Percentiles rank a stretch among this genome's conserved stretches.
These are phyloP conservation scores for Ilex aquifolium DNA, from an alignment of 257 asterid genomes.

Conservation along the genomic window DNA sequence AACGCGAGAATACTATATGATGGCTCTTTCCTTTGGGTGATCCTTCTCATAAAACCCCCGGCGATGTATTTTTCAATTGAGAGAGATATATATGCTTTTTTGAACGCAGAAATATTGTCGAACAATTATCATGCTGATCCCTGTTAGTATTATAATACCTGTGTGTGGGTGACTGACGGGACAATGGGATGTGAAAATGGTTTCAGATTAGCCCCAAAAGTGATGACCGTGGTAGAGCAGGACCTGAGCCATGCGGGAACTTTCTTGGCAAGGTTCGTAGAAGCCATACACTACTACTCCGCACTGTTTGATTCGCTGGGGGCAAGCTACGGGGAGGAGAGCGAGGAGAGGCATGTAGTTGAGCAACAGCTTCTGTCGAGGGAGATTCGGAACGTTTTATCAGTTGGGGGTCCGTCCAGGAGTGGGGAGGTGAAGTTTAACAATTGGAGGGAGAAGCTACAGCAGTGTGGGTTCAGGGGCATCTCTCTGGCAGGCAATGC, in stretches of 20 bases:
- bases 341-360: constrained; percentile 87
- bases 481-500: constrained; percentile 86
- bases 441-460: constrained; percentile 92
- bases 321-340: constrained; percentile 96
- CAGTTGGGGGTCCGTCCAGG: constrained; percentile 78
- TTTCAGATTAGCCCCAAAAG: constrained; percentile 82
- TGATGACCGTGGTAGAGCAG: constrained; percentile 93
- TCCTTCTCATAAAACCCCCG: too few species aligned
- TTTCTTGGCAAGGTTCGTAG: constrained; percentile 86
- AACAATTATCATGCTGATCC: too few species aligned
- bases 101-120: too few species aligned
- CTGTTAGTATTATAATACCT: too few species aligned
- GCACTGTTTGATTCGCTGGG: constrained; percentile 92
- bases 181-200: not conserved
- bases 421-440: constrained; percentile 67
- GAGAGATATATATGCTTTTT: too few species aligned
- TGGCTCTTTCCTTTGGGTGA: too few species aligned
- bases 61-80: too few species aligned
- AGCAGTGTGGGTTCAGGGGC: constrained; percentile 80
- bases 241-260: constrained; percentile 96
- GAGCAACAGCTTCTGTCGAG: constrained; percentile 86
- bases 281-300: constrained; percentile 94
- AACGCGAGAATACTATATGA: too few species aligned
- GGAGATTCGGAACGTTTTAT: constrained; percentile 79
- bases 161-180: not conserved